Percentiles rank a stretch among this genome's conserved stretches.
Conservation (phyloP, 208 protist genomes). For the Wallacemonas sp. region DNA sequence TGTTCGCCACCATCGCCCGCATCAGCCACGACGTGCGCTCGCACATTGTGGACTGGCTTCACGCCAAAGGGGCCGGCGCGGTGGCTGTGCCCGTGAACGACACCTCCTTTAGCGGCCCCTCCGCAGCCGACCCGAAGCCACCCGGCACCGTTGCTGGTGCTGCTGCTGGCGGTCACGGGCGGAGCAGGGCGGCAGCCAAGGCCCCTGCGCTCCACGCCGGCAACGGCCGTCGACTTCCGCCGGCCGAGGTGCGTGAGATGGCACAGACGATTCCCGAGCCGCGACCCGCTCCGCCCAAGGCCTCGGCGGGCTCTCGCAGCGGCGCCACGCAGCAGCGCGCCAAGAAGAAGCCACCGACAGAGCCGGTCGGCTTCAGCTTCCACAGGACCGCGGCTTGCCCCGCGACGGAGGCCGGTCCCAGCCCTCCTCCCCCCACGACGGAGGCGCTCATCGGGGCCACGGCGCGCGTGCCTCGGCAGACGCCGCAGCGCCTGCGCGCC, state of each 20-base stretch:
- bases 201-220: neutral
- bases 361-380: slow-evolving; percentile 38
- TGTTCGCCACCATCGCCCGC: slow-evolving; percentile 31
- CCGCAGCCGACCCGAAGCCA: neutral
- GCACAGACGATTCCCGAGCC: slow-evolving; percentile 61
- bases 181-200: neutral
- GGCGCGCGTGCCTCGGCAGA: slow-evolving; percentile 18
- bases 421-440: neutral
- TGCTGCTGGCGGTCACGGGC: neutral
- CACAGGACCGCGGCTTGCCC: slow-evolving; percentile 16
- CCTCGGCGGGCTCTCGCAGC: too few species aligned
- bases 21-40: slow-evolving; percentile 25
- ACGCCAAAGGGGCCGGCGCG: slow-evolving; percentile 13
- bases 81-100: neutral
- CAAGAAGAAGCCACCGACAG: slow-evolving; percentile 22
- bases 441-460: neutral
- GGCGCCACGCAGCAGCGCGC: neutral
- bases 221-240: slow-evolving; percentile 30
- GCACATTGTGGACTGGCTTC: slow-evolving; percentile 42
- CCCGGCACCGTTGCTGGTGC: neutral
- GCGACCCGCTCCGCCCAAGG: slow-evolving; percentile 35
- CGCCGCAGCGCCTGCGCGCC: neutral
- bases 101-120: slow-evolving; percentile 12
- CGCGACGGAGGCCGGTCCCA: neutral
- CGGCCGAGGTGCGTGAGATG: slow-evolving; percentile 79